phyloP scores from a whole-genome alignment of 768 basidiomycete species.

The Psilocybe cubensis region DNA sequence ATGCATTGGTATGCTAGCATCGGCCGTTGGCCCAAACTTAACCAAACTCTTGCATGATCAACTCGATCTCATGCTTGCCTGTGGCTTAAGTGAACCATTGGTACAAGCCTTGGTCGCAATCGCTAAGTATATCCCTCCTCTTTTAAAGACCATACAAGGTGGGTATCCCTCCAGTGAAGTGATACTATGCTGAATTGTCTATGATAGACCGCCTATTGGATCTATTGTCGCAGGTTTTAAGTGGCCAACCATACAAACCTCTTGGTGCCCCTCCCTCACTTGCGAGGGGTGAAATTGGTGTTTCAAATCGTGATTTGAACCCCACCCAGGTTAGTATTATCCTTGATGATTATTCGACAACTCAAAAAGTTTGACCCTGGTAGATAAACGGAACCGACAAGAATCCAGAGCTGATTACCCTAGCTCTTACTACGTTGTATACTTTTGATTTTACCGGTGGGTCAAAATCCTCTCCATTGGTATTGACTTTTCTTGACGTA shows the following conservation, averaged over 20 bases:
- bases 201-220: conserved; percentile 85
- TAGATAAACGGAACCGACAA: conserved; percentile 58
- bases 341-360: background rate
- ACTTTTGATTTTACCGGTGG: conserved; percentile 93
- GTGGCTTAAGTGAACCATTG: conserved; percentile 89
- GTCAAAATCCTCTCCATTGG: background rate
- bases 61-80: conserved; percentile 94
- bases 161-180: conserved; percentile 8
- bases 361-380: conserved; percentile 2
- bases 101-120: conserved; percentile 84
- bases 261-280: conserved; percentile 81
- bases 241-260: conserved; percentile 84
- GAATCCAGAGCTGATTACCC: conserved; percentile 68
- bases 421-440: conserved; percentile 87
- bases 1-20: conserved; percentile 95
- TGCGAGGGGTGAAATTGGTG: conserved; percentile 53
- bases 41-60: conserved; percentile 97
- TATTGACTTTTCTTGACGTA: conserved; percentile 1
- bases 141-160: conserved; percentile 94
- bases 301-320: conserved; percentile 54
- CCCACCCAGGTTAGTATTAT: conserved; percentile 43
- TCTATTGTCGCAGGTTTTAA: conserved; percentile 77
- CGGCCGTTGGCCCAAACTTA: conserved; percentile 93
- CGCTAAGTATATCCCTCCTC: conserved; percentile 84
- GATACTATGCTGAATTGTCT: background rate